Percentiles rank a stretch among this genome's conserved stretches.
Evolutionary conservation across 306 rosid genomes (phyloP).

Genomic region (Hippophae gyantsensis): DNA sequence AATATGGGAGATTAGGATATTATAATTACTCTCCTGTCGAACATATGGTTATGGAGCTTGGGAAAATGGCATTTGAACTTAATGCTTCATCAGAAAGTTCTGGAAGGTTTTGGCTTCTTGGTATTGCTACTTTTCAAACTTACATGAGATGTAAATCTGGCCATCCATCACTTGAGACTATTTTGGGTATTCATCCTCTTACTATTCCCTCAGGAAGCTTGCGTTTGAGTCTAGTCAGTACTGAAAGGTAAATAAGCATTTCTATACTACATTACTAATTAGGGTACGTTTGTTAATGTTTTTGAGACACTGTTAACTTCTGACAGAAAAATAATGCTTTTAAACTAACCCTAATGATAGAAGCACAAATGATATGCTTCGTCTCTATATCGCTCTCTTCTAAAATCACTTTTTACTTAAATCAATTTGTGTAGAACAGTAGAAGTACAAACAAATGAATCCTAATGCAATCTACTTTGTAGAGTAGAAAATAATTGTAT

Average conservation of each 20-base stretch:
- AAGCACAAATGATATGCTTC: too few relatives aligned
- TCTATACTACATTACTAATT: too few relatives aligned
- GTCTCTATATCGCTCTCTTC: too few relatives aligned
- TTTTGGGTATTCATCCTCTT: conserved; percentile 86
- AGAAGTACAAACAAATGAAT: too few relatives aligned
- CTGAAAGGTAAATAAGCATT: conserved; percentile 44
- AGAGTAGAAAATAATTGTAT: conserved; percentile 23
- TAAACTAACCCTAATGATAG: too few relatives aligned
- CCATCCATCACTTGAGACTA: conserved; percentile 53
- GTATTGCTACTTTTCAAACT: conserved; percentile 74
- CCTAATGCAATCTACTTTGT: conserved; percentile 2
- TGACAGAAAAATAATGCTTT: too few relatives aligned
- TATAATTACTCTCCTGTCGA: conserved; percentile 54
- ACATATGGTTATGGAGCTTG: conserved; percentile 73
- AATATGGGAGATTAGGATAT: conserved; percentile 31
- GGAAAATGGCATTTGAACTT: conserved; percentile 49
- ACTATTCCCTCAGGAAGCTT: conserved; percentile 68
- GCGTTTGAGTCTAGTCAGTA: conserved; percentile 62
- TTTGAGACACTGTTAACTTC: too few relatives aligned
- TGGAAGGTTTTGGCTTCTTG: conserved; percentile 67
- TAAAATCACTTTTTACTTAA: too few relatives aligned
- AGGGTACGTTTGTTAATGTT: too few relatives aligned
- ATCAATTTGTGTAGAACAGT: too few relatives aligned
- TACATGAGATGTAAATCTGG: conserved; percentile 77
- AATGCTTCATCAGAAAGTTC: conserved; percentile 14